phyloP scores from a whole-genome alignment of 1,284 basidiomycete species.

The Trichosporon sp. region DNA sequence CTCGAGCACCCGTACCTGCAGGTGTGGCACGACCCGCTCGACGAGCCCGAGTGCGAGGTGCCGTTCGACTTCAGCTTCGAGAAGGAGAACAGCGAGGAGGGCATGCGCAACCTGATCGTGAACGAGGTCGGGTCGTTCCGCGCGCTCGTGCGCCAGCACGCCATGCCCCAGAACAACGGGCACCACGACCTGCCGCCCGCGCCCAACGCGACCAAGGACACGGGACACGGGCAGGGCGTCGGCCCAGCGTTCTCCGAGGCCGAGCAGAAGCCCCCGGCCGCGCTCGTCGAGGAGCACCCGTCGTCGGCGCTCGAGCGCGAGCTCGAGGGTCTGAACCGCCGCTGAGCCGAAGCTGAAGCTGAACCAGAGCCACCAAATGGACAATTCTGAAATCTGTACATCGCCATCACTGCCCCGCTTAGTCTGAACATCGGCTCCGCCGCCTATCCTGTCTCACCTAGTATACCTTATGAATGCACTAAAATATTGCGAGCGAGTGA shows the following conservation, averaged over 20 bases:
- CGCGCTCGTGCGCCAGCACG: slow-evolving; percentile 40
- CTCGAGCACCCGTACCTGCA: slow-evolving; percentile 88
- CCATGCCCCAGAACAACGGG: slow-evolving; percentile 17
- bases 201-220: slow-evolving; percentile 25
- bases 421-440: not conserved
- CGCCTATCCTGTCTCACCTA: slow-evolving; percentile 1
- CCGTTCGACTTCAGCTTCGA: slow-evolving; percentile 98
- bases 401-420: not conserved
- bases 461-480: slow-evolving; percentile 2
- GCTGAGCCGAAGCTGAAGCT: not conserved
- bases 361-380: too few relatives aligned
- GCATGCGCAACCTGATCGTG: slow-evolving; percentile 94
- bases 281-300: slow-evolving; percentile 63
- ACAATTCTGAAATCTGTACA: not conserved
- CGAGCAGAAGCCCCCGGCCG: slow-evolving; percentile 54
- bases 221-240: slow-evolving; percentile 34
- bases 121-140: slow-evolving; percentile 60
- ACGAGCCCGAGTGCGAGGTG: slow-evolving; percentile 73
- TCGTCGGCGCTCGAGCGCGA: slow-evolving; percentile 80
- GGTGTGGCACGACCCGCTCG: slow-evolving; percentile 92
- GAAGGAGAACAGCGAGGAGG: slow-evolving; percentile 90
- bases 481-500: not conserved
- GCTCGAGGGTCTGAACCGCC: slow-evolving; percentile 50
- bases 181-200: slow-evolving; percentile 40
- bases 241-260: slow-evolving; percentile 49